Conservation (phyloP, 2,329 filamentous ascomycete species). For the Lecanicillium sp. region DNA sequence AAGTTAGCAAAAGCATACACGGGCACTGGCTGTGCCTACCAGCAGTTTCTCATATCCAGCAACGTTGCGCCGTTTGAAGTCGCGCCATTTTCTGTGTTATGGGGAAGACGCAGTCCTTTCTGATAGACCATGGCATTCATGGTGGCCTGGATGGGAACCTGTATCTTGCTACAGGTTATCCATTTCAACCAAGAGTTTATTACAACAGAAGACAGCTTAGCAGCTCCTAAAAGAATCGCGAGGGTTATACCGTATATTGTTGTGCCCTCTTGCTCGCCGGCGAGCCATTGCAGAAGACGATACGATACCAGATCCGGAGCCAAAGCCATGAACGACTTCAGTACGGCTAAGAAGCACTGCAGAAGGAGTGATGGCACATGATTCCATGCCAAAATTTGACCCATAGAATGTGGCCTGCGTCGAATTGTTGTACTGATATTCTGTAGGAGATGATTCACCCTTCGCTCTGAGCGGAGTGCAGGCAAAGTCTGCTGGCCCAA, state of each 20-base stretch:
- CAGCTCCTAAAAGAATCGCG: neutral
- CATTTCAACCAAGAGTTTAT: conserved; percentile 1
- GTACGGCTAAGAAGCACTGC: neutral
- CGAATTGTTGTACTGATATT: neutral
- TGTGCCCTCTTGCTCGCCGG: neutral
- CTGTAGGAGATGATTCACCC: neutral
- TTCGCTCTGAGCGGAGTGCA: neutral
- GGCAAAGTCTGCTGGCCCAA: neutral
- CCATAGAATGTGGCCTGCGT: neutral
- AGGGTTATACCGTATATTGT: neutral
- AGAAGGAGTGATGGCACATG: neutral
- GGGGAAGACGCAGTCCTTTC: neutral
- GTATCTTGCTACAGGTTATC: neutral
- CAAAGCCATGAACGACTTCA: neutral
- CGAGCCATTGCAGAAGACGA: neutral
- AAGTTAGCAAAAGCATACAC: too few relatives aligned
- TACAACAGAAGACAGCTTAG: neutral
- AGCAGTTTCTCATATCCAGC: neutral
- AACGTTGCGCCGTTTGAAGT: neutral
- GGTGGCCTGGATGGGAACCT: neutral
- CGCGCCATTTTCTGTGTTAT: neutral
- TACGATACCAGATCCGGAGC: neutral
- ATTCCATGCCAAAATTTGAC: neutral
- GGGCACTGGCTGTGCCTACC: too few relatives aligned
- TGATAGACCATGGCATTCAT: neutral